phyloP scores from a whole-genome alignment of 2,329 filamentous ascomycete species.

The Grosmannia serpens region DNA sequence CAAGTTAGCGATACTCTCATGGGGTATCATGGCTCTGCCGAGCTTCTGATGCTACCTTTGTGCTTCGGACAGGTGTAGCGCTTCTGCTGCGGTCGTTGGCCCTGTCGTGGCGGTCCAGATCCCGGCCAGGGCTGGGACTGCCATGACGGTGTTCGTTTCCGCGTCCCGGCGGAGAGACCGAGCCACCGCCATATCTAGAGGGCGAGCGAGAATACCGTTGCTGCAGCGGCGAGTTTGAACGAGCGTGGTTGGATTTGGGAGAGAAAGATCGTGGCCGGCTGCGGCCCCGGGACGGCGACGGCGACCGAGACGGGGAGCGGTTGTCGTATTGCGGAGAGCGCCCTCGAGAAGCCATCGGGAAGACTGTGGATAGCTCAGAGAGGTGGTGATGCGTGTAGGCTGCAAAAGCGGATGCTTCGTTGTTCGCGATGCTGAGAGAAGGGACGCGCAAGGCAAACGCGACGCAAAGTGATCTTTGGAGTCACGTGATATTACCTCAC shows the following conservation, averaged over 20 bases:
- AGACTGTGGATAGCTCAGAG: neutral
- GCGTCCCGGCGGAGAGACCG: slow-evolving; percentile 21
- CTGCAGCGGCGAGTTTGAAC: neutral
- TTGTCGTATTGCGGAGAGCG: neutral
- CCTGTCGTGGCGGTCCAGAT: slow-evolving; percentile 17
- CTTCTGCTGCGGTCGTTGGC: slow-evolving; percentile 16
- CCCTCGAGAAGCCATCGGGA: slow-evolving; percentile 2
- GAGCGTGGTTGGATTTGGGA: neutral
- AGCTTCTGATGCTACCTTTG: slow-evolving; percentile 30
- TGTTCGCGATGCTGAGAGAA: neutral
- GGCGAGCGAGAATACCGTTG: neutral
- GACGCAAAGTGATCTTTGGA: neutral
- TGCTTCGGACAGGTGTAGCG: slow-evolving; percentile 31
- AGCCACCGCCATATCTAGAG: slow-evolving; percentile 6
- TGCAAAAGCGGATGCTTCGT: neutral
- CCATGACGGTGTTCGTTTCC: slow-evolving; percentile 24
- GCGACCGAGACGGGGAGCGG: slow-evolving; percentile 4
- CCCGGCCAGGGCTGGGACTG: slow-evolving; percentile 22
- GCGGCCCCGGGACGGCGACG: neutral
- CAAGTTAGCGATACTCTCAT: neutral
- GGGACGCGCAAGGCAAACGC: neutral
- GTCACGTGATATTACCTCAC: slow-evolving; percentile 2
- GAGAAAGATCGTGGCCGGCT: neutral
- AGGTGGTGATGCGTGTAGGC: neutral
- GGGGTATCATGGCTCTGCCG: neutral